These are phyloP conservation scores for Podila clonocystis DNA, from an alignment of 192 early-diverging fungal species.

Conservation along the genomic window DNA sequence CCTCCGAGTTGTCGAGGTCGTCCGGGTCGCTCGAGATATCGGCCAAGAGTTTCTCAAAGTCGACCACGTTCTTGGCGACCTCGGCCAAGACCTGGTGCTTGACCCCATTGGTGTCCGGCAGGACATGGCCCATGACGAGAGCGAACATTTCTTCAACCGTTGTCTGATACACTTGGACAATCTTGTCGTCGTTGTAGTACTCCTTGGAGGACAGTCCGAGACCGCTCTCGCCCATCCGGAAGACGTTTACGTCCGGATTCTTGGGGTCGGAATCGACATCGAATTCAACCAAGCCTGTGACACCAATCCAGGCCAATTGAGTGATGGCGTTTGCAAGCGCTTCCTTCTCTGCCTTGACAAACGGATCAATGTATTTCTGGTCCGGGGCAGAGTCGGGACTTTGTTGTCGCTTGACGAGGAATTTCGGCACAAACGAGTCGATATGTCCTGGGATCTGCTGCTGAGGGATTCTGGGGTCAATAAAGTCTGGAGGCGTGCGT, in stretches of 20 bases:
- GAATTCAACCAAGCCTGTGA: constrained; percentile 58
- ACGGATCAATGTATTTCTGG: background rate
- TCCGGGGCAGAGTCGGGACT: no score
- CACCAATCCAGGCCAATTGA: constrained; percentile 33
- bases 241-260: constrained; percentile 60
- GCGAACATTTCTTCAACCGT: constrained; percentile 55
- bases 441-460: background rate
- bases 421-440: background rate
- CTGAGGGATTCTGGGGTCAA: background rate
- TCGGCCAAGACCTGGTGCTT: constrained; percentile 23
- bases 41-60: constrained; percentile 67
- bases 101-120: background rate
- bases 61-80: constrained; percentile 59
- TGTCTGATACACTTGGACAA: constrained; percentile 53
- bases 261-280: constrained; percentile 66
- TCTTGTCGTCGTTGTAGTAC: constrained; percentile 66
- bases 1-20: constrained; percentile 57
- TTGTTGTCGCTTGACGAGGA: background rate
- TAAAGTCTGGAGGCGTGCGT: no score
- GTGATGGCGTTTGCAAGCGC: constrained; percentile 34
- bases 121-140: constrained; percentile 32
- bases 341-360: constrained; percentile 13
- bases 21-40: constrained; percentile 57
- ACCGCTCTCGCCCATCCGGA: constrained; percentile 60
- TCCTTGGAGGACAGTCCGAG: constrained; percentile 73